These are phyloP conservation scores for Viola pubescens DNA, from an alignment of 441 rosid genomes.

Conservation along the genomic window DNA sequence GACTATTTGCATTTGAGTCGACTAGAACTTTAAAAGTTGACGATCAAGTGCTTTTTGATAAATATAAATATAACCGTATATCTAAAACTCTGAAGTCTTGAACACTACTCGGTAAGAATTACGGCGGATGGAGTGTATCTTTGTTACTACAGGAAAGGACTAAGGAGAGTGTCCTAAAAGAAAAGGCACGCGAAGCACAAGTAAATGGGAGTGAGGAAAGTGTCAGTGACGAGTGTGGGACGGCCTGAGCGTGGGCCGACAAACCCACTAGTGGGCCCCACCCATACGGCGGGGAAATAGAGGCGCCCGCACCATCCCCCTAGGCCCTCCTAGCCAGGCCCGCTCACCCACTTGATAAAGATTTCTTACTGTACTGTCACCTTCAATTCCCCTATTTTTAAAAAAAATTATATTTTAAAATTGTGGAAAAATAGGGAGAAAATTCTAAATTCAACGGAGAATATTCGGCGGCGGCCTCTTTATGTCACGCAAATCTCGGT, in stretches of 20 bases:
- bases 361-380: conserved; percentile 11
- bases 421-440: neutral
- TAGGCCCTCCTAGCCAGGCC: neutral
- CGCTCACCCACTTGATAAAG: conserved; percentile 1
- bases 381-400: neutral
- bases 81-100: no score
- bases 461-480: conserved; percentile 45
- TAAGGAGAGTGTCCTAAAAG: conserved; percentile 7
- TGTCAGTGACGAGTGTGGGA: conserved; percentile 21
- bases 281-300: conserved; percentile 33
- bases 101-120: neutral
- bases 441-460: conserved; percentile 12
- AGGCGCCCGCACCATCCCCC: conserved; percentile 18
- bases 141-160: neutral
- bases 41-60: no score
- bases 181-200: conserved; percentile 43
- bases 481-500: conserved; percentile 31
- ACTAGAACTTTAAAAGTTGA: no score
- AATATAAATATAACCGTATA: no score
- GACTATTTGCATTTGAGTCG: no score
- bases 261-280: conserved; percentile 36
- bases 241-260: conserved; percentile 64
- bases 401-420: neutral
- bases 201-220: conserved; percentile 29
- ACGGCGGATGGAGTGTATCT: neutral